These are phyloP conservation scores for Fusarium sp. DNA, from an alignment of 2,329 filamentous ascomycete species.

Conservation along the genomic window DNA sequence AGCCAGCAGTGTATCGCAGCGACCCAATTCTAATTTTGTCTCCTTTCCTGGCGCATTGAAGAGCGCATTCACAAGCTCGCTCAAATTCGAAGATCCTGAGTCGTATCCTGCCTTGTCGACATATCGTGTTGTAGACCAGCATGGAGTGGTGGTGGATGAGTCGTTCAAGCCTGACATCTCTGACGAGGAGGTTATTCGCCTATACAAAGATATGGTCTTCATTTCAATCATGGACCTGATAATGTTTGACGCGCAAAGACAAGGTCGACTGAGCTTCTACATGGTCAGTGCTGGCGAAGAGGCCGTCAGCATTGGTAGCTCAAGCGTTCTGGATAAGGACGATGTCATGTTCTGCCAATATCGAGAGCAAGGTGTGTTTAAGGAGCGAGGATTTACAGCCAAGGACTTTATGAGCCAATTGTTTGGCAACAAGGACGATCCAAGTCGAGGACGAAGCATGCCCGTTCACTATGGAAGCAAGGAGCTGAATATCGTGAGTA, in stretches of 20 bases:
- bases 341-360: constrained; percentile 97
- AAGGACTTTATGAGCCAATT: constrained; percentile 96
- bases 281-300: constrained; percentile 97
- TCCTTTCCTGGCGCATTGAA: constrained; percentile 96
- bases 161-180: constrained; percentile 76
- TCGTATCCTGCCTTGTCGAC: constrained; percentile 84
- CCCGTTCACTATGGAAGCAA: constrained; percentile 94
- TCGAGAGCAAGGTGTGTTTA: constrained; percentile 90
- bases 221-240: constrained; percentile 92
- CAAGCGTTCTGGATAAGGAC: constrained; percentile 82
- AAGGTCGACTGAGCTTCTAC: constrained; percentile 95
- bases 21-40: constrained; percentile 67
- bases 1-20: constrained; percentile 67
- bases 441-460: constrained; percentile 91
- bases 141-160: constrained; percentile 85
- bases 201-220: constrained; percentile 75
- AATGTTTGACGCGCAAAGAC: constrained; percentile 97
- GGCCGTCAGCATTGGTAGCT: constrained; percentile 90
- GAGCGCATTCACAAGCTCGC: constrained; percentile 86
- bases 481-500: constrained; percentile 82
- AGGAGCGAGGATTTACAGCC: constrained; percentile 87
- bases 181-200: constrained; percentile 70
- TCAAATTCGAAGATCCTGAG: constrained; percentile 82
- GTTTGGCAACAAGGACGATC: constrained; percentile 87
- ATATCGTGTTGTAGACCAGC: constrained; percentile 90